phyloP scores from a whole-genome alignment of 352 stramenopile species.

The Globisporangium polare region DNA sequence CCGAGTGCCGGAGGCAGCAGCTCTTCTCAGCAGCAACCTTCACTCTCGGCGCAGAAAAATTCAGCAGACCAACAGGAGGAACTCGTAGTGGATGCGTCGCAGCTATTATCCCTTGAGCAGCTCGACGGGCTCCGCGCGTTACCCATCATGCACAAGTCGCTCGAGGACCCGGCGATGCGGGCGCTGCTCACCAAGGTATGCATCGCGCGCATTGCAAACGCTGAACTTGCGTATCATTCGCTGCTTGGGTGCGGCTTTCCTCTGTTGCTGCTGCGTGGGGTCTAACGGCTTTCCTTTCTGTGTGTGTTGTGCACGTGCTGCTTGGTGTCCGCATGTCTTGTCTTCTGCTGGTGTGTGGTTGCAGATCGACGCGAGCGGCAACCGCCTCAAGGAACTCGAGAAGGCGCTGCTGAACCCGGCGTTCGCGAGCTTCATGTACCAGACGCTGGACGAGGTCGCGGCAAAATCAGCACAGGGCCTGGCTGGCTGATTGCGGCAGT shows the following conservation, averaged over 20 bases:
- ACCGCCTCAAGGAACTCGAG: constrained; percentile 75
- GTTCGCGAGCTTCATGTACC: constrained; percentile 80
- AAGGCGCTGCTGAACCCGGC: constrained; percentile 64
- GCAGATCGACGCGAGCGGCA: constrained; percentile 58
- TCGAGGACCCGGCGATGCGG: constrained; percentile 46
- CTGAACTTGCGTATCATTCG: background rate
- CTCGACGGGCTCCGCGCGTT: constrained; percentile 38
- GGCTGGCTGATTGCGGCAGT: too few species aligned
- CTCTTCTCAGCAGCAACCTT: background rate
- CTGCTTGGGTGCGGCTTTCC: constrained; percentile 9
- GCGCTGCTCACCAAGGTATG: constrained; percentile 52
- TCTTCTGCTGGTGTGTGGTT: background rate
- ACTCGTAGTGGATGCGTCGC: constrained; percentile 22
- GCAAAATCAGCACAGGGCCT: constrained; percentile 1
- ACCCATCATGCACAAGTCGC: constrained; percentile 27
- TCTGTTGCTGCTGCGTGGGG: background rate
- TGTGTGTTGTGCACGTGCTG: background rate
- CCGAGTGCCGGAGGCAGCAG: background rate
- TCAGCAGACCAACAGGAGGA: constrained; percentile 21
- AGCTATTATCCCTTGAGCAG: constrained; percentile 52
- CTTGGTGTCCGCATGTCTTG: background rate
- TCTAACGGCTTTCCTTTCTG: background rate
- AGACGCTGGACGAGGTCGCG: constrained; percentile 55
- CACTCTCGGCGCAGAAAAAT: constrained; percentile 4
- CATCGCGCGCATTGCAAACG: background rate